phyloP scores from a whole-genome alignment of 192 early-diverging fungal genomes.

The Haplosporangium gracile region DNA sequence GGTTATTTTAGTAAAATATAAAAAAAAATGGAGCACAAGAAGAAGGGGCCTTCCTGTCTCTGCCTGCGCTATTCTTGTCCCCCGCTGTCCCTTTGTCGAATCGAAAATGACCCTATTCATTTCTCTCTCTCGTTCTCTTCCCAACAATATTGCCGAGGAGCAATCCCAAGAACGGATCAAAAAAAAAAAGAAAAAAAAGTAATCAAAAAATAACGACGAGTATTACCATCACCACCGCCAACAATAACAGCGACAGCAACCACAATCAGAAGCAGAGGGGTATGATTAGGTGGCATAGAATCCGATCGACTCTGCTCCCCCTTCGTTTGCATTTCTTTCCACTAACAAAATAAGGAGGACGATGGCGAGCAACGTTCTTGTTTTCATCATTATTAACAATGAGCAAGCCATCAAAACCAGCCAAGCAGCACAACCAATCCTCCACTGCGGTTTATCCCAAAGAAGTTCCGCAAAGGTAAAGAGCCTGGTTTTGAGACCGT shows the following conservation, averaged over 20 bases:
- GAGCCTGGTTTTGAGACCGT: not conserved
- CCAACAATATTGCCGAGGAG: not conserved
- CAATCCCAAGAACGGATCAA: not conserved
- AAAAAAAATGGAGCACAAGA: constrained; percentile 5
- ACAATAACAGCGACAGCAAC: too few species aligned
- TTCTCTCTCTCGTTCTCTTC: not conserved
- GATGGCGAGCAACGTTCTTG: too few species aligned
- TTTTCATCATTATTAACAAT: too few species aligned
- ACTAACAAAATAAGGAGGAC: too few species aligned
- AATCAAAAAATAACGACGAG: too few species aligned
- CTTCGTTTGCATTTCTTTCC: too few species aligned
- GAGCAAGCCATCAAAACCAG: not conserved
- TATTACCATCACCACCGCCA: too few species aligned
- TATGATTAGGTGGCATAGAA: not conserved
- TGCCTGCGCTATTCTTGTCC: not conserved
- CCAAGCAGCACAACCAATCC: not conserved
- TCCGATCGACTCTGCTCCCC: not conserved
- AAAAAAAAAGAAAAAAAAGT: not conserved
- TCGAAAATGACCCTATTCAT: not conserved
- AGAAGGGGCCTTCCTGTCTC: not conserved
- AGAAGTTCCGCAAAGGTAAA: not conserved
- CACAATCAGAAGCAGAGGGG: too few species aligned
- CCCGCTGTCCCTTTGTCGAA: not conserved
- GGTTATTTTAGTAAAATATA: constrained; percentile 4
- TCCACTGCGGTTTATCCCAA: constrained; percentile 1